Conservation (phyloP, 202 grass and related monocot species). For the Schoenoplectus tabernaemontani region DNA sequence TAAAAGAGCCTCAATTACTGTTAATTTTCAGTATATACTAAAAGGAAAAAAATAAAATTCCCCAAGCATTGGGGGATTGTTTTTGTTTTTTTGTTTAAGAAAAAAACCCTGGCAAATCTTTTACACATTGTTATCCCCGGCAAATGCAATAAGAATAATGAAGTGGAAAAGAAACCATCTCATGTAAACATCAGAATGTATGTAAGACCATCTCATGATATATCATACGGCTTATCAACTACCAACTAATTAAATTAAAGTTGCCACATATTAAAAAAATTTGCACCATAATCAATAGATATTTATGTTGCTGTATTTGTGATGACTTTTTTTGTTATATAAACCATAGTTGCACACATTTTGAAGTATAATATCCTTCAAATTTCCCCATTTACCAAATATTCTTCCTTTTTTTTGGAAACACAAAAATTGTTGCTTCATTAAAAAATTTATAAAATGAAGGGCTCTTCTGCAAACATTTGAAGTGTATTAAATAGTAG, state of each 20-base stretch:
- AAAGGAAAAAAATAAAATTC: background rate
- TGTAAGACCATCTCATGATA: background rate
- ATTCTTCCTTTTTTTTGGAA: background rate
- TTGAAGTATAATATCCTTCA: background rate
- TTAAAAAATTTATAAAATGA: background rate
- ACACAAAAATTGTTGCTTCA: background rate
- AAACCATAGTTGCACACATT: background rate
- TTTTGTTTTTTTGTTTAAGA: too few species aligned
- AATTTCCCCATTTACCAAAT: background rate
- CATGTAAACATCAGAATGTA: background rate
- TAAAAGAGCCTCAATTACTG: background rate
- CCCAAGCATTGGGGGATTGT: background rate
- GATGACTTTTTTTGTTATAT: background rate
- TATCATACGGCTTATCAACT: too few species aligned
- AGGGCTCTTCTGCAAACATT: background rate
- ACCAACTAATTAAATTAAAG: background rate
- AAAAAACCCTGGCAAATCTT: background rate
- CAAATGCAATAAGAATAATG: background rate
- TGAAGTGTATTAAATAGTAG: conserved; percentile 12
- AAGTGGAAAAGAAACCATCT: background rate
- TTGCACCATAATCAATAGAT: background rate
- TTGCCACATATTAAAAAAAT: background rate
- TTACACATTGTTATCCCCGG: background rate
- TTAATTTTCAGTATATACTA: background rate
- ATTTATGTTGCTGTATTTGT: background rate